Percentiles rank a stretch among this genome's conserved stretches.
These are phyloP conservation scores for Saccharomyces hybrid DNA, from an alignment of 1,139 yeast genomes.

Conservation along the genomic window DNA sequence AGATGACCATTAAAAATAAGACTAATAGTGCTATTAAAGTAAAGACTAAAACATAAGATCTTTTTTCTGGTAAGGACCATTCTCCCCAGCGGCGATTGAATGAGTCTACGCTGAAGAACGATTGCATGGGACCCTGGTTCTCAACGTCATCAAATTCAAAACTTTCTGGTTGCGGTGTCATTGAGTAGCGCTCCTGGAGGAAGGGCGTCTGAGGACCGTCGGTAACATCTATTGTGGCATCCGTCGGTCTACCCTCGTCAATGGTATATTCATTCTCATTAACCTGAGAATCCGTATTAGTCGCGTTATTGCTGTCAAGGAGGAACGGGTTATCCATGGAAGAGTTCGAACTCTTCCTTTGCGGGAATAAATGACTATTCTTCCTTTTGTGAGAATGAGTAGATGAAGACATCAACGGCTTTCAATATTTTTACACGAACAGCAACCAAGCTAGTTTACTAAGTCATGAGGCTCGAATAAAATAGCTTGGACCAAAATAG, in stretches of 20 bases:
- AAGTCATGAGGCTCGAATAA: background rate
- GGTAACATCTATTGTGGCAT: background rate
- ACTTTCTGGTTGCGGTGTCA: background rate
- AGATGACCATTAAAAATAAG: background rate
- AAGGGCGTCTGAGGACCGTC: background rate
- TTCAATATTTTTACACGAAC: background rate
- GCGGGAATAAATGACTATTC: constrained; percentile 10
- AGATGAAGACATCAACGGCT: background rate
- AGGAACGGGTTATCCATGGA: background rate
- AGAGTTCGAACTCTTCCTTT: constrained; percentile 9
- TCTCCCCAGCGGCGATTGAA: background rate
- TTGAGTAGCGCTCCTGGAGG: background rate
- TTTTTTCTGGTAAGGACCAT: background rate
- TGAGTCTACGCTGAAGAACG: background rate
- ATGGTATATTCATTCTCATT: background rate
- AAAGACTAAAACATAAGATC: background rate
- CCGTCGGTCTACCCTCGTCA: background rate
- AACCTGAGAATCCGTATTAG: background rate
- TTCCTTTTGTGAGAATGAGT: constrained; percentile 10
- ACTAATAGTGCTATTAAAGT: background rate
- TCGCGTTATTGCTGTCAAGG: background rate
- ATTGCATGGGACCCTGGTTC: background rate
- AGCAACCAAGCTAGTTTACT: background rate
- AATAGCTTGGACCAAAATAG: background rate
- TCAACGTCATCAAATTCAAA: background rate